A percentile compares a stretch with the other conserved stretches of the same genome.
Evolutionary conservation across 164 flowering plant species (phyloP).

Genomic region (Stephania cephalantha): DNA sequence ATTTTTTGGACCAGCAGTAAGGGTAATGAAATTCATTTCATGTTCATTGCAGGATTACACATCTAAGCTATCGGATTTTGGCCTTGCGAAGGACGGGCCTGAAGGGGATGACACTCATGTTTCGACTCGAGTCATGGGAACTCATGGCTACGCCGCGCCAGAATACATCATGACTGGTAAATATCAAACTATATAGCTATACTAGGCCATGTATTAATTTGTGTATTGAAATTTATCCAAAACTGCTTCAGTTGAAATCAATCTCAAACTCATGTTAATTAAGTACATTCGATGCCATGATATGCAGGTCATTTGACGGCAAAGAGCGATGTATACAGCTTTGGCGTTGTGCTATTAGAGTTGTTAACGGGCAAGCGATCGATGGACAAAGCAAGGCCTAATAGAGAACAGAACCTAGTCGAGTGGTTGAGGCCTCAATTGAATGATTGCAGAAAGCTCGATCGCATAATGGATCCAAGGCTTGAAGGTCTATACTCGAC

Average conservation of each 20-base stretch:
- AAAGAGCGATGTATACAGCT: constrained; percentile 82
- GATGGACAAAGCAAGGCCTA: constrained; percentile 52
- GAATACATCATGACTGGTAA: constrained; percentile 75
- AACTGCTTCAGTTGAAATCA: neutral
- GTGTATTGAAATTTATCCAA: neutral
- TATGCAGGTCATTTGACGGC: constrained; percentile 79
- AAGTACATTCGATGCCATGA: neutral
- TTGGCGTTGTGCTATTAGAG: constrained; percentile 82
- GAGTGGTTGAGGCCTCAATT: constrained; percentile 64
- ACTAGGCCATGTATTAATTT: too few species aligned
- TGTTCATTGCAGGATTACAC: constrained; percentile 50
- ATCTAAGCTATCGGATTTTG: constrained; percentile 85
- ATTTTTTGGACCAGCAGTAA: neutral
- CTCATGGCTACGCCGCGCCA: constrained; percentile 91
- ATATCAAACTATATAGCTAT: neutral
- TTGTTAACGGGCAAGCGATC: constrained; percentile 62
- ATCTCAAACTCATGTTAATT: neutral
- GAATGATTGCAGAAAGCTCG: constrained; percentile 50
- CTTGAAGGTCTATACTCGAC: constrained; percentile 76
- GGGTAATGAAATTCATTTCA: neutral
- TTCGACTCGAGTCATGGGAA: constrained; percentile 80
- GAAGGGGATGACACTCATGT: constrained; percentile 69
- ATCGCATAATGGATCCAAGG: constrained; percentile 54
- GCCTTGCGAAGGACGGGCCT: constrained; percentile 82
- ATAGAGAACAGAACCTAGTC: constrained; percentile 54